These are phyloP conservation scores for Fusarium sulawesiense DNA, from an alignment of 2,329 filamentous ascomycete genomes.

Conservation along the genomic window DNA sequence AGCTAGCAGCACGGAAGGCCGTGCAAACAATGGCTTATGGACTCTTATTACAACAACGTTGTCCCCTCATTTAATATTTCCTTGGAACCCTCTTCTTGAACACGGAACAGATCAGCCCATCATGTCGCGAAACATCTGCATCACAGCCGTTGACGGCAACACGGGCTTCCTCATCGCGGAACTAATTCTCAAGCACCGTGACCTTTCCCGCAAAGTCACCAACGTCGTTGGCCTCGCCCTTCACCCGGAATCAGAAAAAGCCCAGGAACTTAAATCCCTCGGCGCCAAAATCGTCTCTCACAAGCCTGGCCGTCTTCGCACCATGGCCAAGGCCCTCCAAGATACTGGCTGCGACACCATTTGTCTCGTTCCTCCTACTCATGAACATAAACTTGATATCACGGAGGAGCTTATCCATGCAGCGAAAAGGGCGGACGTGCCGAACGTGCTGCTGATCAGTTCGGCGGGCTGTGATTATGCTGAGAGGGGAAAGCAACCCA, in stretches of 20 bases:
- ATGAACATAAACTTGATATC: conserved; percentile 20
- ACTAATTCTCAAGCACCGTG: conserved; percentile 56
- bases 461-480: conserved; percentile 51
- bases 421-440: conserved; percentile 17
- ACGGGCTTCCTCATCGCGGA: conserved; percentile 64
- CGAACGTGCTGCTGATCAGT: conserved; percentile 22
- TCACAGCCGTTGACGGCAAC: conserved; percentile 62
- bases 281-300: conserved; percentile 18
- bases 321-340: conserved; percentile 4
- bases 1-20: no score
- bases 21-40: no score
- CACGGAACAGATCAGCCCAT: no score
- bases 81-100: no score
- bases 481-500: conserved; percentile 59
- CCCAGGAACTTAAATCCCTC: conserved; percentile 10
- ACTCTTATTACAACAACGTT: no score
- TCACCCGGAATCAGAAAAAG: conserved; percentile 48
- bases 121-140: conserved; percentile 62
- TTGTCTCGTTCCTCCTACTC: conserved; percentile 15
- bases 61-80: no score
- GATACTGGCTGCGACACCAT: conserved; percentile 14
- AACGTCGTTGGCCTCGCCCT: conserved; percentile 57
- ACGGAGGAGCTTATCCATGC: conserved; percentile 11
- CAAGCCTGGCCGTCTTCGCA: conserved; percentile 12
- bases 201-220: conserved; percentile 57